Conservation (phyloP, 257 asterid genomes). For the Solanum verrucosum region DNA sequence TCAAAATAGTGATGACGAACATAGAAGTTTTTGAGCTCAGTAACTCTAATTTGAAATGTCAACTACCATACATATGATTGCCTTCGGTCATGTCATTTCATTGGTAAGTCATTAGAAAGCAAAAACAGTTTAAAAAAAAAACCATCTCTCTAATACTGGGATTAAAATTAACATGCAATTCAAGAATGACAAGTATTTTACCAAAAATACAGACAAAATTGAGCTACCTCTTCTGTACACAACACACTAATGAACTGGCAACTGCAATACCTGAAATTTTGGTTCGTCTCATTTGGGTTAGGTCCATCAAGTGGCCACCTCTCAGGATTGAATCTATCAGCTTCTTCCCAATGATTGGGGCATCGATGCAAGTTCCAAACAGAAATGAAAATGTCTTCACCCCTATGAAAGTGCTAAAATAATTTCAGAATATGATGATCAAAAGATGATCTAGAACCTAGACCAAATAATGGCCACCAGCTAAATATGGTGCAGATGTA, state of each 20-base stretch:
- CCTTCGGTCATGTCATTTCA: background rate
- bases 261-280: constrained; percentile 70
- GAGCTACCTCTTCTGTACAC: background rate
- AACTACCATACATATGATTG: background rate
- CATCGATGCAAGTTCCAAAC: constrained; percentile 94
- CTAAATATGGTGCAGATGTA: background rate
- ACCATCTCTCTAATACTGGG: background rate
- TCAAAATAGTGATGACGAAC: background rate
- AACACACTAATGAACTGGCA: background rate
- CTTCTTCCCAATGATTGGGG: constrained; percentile 81
- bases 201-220: background rate
- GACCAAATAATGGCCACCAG: background rate
- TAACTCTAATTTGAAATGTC: background rate
- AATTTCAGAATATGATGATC: background rate
- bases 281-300: constrained; percentile 93
- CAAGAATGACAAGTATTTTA: background rate
- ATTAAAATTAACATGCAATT: background rate
- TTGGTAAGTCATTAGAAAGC: background rate
- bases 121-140: background rate
- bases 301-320: constrained; percentile 98
- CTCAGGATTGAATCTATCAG: constrained; percentile 82
- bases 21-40: background rate
- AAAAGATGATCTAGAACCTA: background rate
- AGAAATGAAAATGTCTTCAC: constrained; percentile 89
- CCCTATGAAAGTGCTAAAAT: constrained; percentile 32